A percentile compares a stretch with the other conserved stretches of the same genome.
Evolutionary conservation across 2,329 filamentous ascomycete species (phyloP).

Genomic region (Fusarium xyrophilum): DNA sequence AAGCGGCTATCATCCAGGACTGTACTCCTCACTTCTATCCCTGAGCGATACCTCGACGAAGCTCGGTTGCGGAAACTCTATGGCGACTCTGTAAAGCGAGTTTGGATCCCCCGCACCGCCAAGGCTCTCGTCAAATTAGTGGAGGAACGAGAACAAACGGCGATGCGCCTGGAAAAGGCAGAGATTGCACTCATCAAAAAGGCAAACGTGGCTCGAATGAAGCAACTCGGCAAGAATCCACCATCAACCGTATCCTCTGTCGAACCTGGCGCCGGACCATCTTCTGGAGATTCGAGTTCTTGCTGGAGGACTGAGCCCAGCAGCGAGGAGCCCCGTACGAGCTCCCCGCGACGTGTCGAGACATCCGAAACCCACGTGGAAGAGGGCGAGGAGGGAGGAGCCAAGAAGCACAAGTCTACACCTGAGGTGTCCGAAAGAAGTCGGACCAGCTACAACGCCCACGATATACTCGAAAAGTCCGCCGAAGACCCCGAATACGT

Average conservation of each 20-base stretch:
- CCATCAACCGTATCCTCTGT: conserved; percentile 10
- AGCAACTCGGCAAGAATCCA: conserved; percentile 46
- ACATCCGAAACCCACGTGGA: neutral
- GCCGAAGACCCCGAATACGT: conserved; percentile 45
- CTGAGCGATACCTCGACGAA: conserved; percentile 77
- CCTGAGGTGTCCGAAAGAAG: conserved; percentile 18
- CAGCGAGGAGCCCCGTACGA: conserved; percentile 10
- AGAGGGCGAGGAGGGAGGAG: neutral
- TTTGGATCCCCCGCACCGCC: conserved; percentile 84
- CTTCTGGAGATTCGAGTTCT: conserved; percentile 15
- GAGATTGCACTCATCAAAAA: conserved; percentile 85
- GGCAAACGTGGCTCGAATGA: conserved; percentile 75
- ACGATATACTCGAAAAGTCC: conserved; percentile 30
- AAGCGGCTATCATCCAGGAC: conserved; percentile 88
- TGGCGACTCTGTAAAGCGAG: conserved; percentile 77
- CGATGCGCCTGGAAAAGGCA: conserved; percentile 82
- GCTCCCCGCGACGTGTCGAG: conserved; percentile 6
- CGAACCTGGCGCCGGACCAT: conserved; percentile 17
- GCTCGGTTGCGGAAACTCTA: conserved; percentile 81
- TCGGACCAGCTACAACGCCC: neutral
- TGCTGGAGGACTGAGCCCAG: conserved; percentile 20
- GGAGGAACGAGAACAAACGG: conserved; percentile 78
- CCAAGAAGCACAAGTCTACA: conserved; percentile 18
- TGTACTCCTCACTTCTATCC: conserved; percentile 87
- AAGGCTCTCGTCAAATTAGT: conserved; percentile 81